These are phyloP conservation scores for Penicillium frequentans DNA, from an alignment of 2,329 filamentous ascomycete species.

Conservation along the genomic window DNA sequence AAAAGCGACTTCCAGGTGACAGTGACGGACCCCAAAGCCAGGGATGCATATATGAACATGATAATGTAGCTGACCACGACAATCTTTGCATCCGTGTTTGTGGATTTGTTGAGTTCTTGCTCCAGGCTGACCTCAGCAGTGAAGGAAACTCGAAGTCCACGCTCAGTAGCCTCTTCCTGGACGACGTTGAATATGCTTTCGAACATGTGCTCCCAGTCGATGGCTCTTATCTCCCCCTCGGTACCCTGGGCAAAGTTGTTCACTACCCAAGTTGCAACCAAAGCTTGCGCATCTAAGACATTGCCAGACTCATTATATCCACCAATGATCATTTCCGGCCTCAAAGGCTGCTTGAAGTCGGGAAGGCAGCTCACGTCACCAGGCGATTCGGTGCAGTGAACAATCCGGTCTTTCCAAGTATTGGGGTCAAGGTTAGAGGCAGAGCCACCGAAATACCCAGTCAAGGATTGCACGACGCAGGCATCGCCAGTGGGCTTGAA, in stretches of 20 bases:
- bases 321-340: constrained; percentile 81
- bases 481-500: constrained; percentile 88
- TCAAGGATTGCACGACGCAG: constrained; percentile 91
- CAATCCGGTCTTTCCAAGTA: constrained; percentile 71
- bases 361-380: constrained; percentile 74
- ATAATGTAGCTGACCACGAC: constrained; percentile 94
- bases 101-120: constrained; percentile 94
- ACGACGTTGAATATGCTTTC: constrained; percentile 72
- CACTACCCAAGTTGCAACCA: constrained; percentile 93
- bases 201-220: constrained; percentile 85
- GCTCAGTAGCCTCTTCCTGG: constrained; percentile 73
- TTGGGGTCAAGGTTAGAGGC: constrained; percentile 61
- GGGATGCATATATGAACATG: constrained; percentile 97
- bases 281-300: constrained; percentile 71
- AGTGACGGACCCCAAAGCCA: constrained; percentile 86
- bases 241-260: constrained; percentile 79
- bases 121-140: constrained; percentile 94
- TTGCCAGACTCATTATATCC: constrained; percentile 67
- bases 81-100: constrained; percentile 97
- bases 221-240: constrained; percentile 67
- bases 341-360: constrained; percentile 83
- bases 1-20: constrained; percentile 75
- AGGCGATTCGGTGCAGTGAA: constrained; percentile 73
- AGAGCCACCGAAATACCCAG: constrained; percentile 77
- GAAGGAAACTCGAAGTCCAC: constrained; percentile 86